Evolutionary conservation across 139 green algal species (phyloP).

Genomic region (Tetradesmus lagerheimii): DNA sequence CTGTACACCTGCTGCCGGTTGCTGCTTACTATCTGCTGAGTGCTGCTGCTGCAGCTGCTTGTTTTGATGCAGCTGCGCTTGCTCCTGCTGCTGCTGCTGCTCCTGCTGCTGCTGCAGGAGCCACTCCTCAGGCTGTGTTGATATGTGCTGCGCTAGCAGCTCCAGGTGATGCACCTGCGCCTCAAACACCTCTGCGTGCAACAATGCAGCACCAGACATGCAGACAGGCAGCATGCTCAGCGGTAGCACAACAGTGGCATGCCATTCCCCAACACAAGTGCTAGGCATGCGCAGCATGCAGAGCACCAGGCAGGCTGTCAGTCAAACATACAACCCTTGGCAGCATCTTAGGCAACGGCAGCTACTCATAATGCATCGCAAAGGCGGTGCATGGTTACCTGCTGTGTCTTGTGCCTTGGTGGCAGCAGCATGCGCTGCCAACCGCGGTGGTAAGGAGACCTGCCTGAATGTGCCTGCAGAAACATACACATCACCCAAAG

Average conservation of each 20-base stretch:
- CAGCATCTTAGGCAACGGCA: too few species aligned
- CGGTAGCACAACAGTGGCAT: background rate
- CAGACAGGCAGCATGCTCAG: background rate
- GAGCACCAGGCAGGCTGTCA: too few species aligned
- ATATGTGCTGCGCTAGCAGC: background rate
- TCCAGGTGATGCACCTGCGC: slow-evolving; percentile 27
- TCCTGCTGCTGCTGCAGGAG: slow-evolving; percentile 10
- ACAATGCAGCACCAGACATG: background rate
- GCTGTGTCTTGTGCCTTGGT: background rate
- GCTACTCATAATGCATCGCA: too few species aligned
- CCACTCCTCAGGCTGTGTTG: slow-evolving; percentile 12
- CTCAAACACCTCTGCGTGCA: background rate
- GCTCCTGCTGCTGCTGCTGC: slow-evolving; percentile 10
- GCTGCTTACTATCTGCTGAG: background rate
- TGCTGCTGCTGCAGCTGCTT: background rate
- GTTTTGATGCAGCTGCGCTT: background rate
- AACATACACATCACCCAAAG: background rate
- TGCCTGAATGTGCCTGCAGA: background rate
- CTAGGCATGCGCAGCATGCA: background rate
- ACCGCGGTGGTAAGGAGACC: background rate
- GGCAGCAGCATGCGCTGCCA: background rate
- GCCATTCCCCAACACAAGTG: too few species aligned
- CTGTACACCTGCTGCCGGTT: background rate
- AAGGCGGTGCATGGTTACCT: background rate
- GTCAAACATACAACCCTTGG: too few species aligned